Evolutionary conservation across 345 rosid species (phyloP).

Genomic region (Garcia nutans): DNA sequence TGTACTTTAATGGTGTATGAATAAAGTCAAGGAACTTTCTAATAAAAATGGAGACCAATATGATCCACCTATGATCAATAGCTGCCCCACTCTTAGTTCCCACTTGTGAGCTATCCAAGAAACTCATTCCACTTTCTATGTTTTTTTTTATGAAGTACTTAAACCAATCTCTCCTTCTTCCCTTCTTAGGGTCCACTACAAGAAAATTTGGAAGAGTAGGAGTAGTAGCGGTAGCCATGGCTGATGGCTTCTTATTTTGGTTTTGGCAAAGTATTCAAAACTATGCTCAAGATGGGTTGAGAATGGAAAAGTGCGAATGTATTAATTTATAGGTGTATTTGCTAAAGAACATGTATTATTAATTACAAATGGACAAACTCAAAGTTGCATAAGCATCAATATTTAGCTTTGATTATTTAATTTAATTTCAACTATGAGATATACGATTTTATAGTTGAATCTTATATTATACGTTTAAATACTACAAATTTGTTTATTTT

Average conservation of each 20-base stretch:
- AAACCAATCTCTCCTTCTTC: constrained; percentile 50
- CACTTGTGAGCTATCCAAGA: constrained; percentile 52
- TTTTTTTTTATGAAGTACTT: constrained; percentile 44
- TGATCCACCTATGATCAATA: constrained; percentile 54
- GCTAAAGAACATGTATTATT: too few relatives aligned
- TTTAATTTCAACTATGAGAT: too few relatives aligned
- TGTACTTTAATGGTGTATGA: constrained; percentile 57
- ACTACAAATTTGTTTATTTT: too few relatives aligned
- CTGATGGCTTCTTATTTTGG: not conserved
- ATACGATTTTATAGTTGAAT: too few relatives aligned
- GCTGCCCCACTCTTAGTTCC: constrained; percentile 24
- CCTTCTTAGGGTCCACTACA: constrained; percentile 57
- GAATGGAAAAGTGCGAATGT: not conserved
- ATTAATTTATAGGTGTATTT: not conserved
- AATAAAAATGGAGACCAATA: constrained; percentile 55
- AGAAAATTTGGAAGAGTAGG: constrained; percentile 21
- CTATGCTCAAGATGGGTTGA: not conserved
- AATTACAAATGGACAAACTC: too few relatives aligned
- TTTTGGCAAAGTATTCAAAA: not conserved
- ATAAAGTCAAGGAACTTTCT: constrained; percentile 50
- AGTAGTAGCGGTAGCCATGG: not conserved
- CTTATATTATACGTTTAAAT: too few relatives aligned
- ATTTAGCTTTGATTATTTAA: too few relatives aligned
- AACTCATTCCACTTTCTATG: constrained; percentile 44
- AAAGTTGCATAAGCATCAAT: too few relatives aligned